phyloP scores from a whole-genome alignment of 768 basidiomycete genomes.

The Mycena venus region DNA sequence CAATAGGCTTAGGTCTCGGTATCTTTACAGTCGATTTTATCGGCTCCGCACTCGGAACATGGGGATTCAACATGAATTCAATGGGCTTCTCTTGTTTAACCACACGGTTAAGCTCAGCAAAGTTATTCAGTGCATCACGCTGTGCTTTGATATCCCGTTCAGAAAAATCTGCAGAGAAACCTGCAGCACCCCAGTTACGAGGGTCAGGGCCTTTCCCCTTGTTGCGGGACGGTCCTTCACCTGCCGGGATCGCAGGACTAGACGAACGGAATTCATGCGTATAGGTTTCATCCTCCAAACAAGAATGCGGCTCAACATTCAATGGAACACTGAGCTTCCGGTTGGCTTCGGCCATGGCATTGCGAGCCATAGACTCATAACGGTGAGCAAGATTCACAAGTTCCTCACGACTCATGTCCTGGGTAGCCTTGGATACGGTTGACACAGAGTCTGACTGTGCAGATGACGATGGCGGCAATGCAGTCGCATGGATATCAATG shows the following conservation, averaged over 20 bases:
- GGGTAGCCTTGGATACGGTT: conserved; percentile 1
- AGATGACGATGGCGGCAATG: not conserved
- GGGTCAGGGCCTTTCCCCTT: too few relatives aligned
- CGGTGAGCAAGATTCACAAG: conserved; percentile 5
- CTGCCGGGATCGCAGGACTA: conserved; percentile 11
- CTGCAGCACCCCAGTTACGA: conserved; percentile 15
- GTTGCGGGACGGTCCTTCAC: conserved; percentile 15
- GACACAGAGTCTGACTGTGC: not conserved
- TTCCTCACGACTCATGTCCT: conserved; percentile 5
- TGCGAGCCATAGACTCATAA: conserved; percentile 2
- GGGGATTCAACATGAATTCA: not conserved
- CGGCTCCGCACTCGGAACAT: not conserved
- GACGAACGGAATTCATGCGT: not conserved
- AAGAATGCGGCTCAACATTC: not conserved
- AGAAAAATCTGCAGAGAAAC: not conserved
- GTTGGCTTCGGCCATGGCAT: conserved; percentile 10
- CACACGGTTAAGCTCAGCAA: conserved; percentile 10
- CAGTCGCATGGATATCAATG: not conserved
- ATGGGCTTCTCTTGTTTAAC: not conserved
- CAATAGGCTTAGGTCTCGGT: not conserved
- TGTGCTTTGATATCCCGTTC: not conserved
- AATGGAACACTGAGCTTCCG: not conserved
- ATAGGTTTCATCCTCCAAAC: not conserved
- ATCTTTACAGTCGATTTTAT: too few relatives aligned
- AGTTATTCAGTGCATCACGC: not conserved